Percentiles rank a stretch among this genome's conserved stretches.
These are phyloP conservation scores for Capsella bursapastoris DNA, from an alignment of 345 rosid species.

Conservation along the genomic window DNA sequence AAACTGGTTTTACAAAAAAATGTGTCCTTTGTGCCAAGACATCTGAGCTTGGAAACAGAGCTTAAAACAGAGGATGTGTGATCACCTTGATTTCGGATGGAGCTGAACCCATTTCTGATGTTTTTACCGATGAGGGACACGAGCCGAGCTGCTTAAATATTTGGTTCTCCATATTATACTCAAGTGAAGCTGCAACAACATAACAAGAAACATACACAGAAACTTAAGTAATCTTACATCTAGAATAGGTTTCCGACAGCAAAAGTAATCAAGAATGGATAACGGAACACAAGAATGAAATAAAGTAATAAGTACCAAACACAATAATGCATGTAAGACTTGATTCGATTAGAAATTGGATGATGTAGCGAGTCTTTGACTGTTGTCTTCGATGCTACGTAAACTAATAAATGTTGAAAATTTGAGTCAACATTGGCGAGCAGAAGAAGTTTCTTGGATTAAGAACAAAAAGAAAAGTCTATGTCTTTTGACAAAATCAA, in stretches of 20 bases:
- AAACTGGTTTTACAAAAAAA: too few species aligned
- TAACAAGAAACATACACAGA: neutral
- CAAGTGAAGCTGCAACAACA: slow-evolving; percentile 3
- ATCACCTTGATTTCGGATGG: too few species aligned
- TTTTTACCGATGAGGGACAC: too few species aligned
- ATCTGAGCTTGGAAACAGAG: too few species aligned
- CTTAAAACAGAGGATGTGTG: too few species aligned
- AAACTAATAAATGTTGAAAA: slow-evolving; percentile 11
- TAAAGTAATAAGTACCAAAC: neutral
- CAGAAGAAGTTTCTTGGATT: slow-evolving; percentile 17
- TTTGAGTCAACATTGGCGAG: slow-evolving; percentile 25
- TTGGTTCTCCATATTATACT: neutral
- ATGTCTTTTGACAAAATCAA: neutral
- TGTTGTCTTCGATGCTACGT: slow-evolving; percentile 22
- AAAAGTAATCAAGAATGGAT: slow-evolving; percentile 5
- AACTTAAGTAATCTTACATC: neutral
- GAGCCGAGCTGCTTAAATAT: too few species aligned
- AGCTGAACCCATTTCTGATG: too few species aligned
- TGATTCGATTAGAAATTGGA: neutral
- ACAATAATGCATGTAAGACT: neutral
- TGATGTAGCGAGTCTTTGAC: slow-evolving; percentile 8
- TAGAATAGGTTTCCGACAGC: neutral
- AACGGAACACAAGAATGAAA: neutral
- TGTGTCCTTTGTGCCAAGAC: too few species aligned
- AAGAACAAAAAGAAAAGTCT: slow-evolving; percentile 23